These are phyloP conservation scores for Eutrema japonicum DNA, from an alignment of 345 rosid species.

Conservation along the genomic window DNA sequence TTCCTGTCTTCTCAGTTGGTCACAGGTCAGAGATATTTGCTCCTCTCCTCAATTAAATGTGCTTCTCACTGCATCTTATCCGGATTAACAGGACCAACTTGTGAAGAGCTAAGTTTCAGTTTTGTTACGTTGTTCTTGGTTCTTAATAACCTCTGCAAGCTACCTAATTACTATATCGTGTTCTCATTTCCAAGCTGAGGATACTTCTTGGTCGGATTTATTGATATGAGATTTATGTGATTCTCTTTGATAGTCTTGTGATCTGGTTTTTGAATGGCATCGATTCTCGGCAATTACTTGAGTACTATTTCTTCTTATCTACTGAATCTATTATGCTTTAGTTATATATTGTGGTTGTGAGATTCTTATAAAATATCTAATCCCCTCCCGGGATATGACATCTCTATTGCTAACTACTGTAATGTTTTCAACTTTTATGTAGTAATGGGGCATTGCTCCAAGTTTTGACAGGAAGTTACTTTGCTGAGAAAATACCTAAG, in stretches of 20 bases:
- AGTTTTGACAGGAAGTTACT: constrained; percentile 85
- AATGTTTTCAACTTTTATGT: constrained; percentile 37
- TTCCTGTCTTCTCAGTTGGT: constrained; percentile 83
- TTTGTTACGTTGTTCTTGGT: background rate
- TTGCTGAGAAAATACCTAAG: constrained; percentile 87
- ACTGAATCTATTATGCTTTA: background rate
- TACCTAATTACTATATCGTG: background rate
- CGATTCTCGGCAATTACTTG: background rate
- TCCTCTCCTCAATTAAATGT: background rate
- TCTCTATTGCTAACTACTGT: constrained; percentile 16
- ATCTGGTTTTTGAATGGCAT: background rate
- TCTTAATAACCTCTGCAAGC: background rate
- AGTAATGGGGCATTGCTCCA: constrained; percentile 97
- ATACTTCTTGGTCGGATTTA: background rate
- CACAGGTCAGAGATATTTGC: constrained; percentile 61
- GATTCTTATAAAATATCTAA: background rate
- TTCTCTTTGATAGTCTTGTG: constrained; percentile 6
- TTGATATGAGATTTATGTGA: background rate
- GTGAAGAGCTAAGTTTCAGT: background rate
- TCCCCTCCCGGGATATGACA: background rate
- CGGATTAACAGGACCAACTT: background rate
- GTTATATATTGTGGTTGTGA: constrained; percentile 1
- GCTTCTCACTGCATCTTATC: background rate
- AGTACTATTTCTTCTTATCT: background rate
- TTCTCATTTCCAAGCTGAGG: background rate